These are phyloP conservation scores for Ceratobasidium sp. DNA, from an alignment of 1,284 basidiomycete species.

Conservation along the genomic window DNA sequence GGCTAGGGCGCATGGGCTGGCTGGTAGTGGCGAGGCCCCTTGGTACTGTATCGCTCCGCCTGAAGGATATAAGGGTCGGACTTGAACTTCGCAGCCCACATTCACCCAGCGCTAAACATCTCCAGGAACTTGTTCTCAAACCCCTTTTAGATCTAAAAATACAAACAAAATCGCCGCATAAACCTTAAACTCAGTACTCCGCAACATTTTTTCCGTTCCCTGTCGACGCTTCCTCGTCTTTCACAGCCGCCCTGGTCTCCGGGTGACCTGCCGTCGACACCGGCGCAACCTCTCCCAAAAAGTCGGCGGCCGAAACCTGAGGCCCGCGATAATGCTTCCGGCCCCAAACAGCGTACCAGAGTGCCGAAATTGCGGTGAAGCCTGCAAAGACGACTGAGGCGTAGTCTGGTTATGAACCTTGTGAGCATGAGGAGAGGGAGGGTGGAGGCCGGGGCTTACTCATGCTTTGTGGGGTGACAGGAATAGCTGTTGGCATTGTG, in stretches of 20 bases:
- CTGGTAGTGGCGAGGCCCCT: no score
- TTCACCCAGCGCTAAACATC: no score
- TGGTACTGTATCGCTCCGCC: no score
- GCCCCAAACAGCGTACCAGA: conserved; percentile 56
- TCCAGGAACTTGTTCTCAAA: no score
- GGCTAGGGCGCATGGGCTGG: no score
- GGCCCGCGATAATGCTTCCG: conserved; percentile 54
- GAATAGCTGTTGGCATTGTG: conserved; percentile 59
- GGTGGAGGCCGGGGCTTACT: conserved; percentile 52
- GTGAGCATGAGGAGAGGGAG: not conserved
- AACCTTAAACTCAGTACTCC: conserved; percentile 11
- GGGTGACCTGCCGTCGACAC: conserved; percentile 26
- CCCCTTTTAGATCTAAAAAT: not conserved
- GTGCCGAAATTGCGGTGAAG: conserved; percentile 54
- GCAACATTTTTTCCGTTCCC: conserved; percentile 10
- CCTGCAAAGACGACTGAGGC: conserved; percentile 55
- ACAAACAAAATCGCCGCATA: not conserved
- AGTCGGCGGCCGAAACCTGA: conserved; percentile 47
- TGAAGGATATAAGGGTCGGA: no score
- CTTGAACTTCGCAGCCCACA: no score
- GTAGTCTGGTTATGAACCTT: conserved; percentile 50
- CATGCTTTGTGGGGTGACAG: conserved; percentile 56
- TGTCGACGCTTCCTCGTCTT: conserved; percentile 7
- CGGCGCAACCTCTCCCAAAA: conserved; percentile 33
- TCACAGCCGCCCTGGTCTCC: conserved; percentile 9